Base-by-base conservation (phyloP, 768 basidiomycete genomes). In the Leccinum boreale region DNA sequence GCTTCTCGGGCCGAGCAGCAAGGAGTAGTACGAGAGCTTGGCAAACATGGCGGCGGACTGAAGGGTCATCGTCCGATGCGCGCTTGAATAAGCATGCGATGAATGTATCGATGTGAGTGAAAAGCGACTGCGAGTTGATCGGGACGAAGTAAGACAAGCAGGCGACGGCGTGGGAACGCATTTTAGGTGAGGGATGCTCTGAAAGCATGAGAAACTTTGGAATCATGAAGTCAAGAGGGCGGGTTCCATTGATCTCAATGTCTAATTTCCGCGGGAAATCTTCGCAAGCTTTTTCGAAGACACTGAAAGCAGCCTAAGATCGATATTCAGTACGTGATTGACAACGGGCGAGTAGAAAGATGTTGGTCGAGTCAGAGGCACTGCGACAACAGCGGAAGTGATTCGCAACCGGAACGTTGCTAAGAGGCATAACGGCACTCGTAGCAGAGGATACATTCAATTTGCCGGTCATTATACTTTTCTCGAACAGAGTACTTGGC, bases 241-340 rank as follows among this genome's bases (percentile, higher is more conserved):
- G 83, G n/a, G 87, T 85, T 53, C 96, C 96, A 65, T 87, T 87
- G 68, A 98, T 91, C 61, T 95, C 90, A 61, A 98, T 83, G 73
- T 97, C 93, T 76, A 98, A 83, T 78, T 96, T 94, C 62, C 91
- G 85, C 17, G 97, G 95, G 62, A 92, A 95, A 70, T 99, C 97
- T 73, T 98, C 94, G 73, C 94, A 96, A 53, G 96, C 90, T 72
- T 97, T 97, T 74, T 92, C 90, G 35, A 98, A 81, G 3, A 94
- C 88, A 70, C 92, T 90, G 76, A 98, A 98, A 12, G 94, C 92
- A 49, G 92, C 91, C 96, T 89, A 53, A 0, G 36, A 44, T 62
- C 21, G 29, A 55, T 60, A 53, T 62, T 65, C 51, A 65, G 63
- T 62, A 62, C 53, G 24, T 57, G 54, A 48, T 50, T 59, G 21